Evolutionary conservation across 2,329 filamentous ascomycete species (phyloP), one percentile per base, ranked within the genome.

Genomic region (Aspergillus jensenii): DNA sequence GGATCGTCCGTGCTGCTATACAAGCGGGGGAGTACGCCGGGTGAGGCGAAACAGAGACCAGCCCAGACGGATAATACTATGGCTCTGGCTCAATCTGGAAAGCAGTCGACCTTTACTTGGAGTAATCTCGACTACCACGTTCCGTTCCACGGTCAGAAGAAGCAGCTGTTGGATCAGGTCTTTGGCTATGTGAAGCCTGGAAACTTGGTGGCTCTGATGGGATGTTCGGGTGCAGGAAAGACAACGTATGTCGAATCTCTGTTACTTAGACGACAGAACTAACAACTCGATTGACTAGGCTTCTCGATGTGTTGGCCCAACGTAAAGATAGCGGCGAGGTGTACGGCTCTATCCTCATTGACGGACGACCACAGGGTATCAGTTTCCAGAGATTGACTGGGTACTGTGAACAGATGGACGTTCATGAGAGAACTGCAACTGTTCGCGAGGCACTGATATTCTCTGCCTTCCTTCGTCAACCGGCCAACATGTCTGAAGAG

Each of bases 71-170:
- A 15, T 11, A 56, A 54, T 2, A 50, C 62, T 8, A 41, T 45
- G 1, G 40, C 61, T 0, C 59, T 71, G 5, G 44, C 59, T 2
- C 56, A 89, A 68, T 90, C 84, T 0, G 87, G 61, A 62, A 87
- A 88, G 49, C 85, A 88, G 60, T 86, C 87, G 40, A 81, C 90
- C 2, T 80, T 96, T 56, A 95, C 91, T 0, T 96, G 91, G 89
- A 89, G 92, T 69, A 82, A 89, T 56, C 84, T 96, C 52, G 90
- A 88, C 67, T 96, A 96, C 69, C 81, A 70, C 61, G 87, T 81
- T 60, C 76, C 57, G 3, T 78, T 75, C 49, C 74, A 79, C 4
- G 71, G 74, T 2, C 71, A 78, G 46, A 70, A 79, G 62, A 71
- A 79, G 50, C 74, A 77, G 4, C 76, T 89, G 1, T 75, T 89